Conservation (phyloP, 176 grass and related monocot species). For the Panicum miliaceum region DNA sequence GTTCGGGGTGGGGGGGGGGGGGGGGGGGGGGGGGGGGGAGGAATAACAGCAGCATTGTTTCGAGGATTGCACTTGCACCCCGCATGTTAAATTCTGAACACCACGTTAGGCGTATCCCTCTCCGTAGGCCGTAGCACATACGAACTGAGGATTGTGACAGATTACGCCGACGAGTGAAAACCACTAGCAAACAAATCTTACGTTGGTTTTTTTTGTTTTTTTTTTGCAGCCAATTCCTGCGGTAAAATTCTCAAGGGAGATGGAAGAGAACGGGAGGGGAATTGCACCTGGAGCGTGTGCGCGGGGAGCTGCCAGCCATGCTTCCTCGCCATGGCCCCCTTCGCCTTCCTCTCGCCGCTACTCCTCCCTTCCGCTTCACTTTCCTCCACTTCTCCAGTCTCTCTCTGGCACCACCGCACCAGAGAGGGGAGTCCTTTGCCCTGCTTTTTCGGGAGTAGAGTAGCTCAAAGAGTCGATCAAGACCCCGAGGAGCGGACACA, state of each 20-base stretch:
- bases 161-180: background rate
- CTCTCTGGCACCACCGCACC: background rate
- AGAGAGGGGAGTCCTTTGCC: background rate
- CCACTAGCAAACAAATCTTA: background rate
- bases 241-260: background rate
- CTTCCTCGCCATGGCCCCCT: conserved; percentile 68
- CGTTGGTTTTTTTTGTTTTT: background rate
- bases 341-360: background rate
- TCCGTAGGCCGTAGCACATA: background rate
- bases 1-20: background rate
- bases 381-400: background rate
- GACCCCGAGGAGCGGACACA: background rate
- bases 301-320: conserved; percentile 90
- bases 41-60: background rate
- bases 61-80: conserved; percentile 12
- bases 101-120: background rate
- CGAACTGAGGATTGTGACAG: background rate
- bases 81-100: background rate
- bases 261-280: background rate
- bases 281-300: conserved; percentile 76
- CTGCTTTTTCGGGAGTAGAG: conserved; percentile 36
- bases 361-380: background rate
- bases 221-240: background rate
- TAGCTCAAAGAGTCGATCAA: conserved; percentile 18
- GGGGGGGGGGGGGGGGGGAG: too few species aligned